These are phyloP conservation scores for Haemoproteus tartakovskyi DNA, from an alignment of 169 alveolate species.

Conservation along the genomic window DNA sequence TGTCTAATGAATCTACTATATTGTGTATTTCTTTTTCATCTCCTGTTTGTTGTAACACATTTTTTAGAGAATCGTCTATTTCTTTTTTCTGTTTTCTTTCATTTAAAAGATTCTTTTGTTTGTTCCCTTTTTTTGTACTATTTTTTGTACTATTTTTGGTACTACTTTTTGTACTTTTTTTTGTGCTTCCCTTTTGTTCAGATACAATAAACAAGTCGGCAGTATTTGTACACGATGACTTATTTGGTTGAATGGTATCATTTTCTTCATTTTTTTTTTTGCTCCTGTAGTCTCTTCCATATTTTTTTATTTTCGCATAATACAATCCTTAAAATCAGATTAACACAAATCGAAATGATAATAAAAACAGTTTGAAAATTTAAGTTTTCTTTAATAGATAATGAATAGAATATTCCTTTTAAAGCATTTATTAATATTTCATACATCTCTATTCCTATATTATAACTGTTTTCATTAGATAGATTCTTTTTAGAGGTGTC, in stretches of 20 bases:
- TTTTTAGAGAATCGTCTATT: background rate
- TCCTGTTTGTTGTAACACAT: background rate
- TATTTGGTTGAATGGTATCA: too few species aligned
- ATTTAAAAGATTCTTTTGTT: background rate
- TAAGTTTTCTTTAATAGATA: slow-evolving; percentile 2
- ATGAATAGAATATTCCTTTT: slow-evolving; percentile 20
- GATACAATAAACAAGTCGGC: too few species aligned
- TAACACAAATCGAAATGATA: slow-evolving; percentile 11
- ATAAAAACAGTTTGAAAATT: slow-evolving; percentile 15
- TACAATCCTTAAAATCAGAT: slow-evolving; percentile 33
- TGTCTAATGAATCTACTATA: too few species aligned
- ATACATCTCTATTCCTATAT: slow-evolving; percentile 6
- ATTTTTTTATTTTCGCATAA: slow-evolving; percentile 11
- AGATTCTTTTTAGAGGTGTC: background rate
- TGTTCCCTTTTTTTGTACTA: background rate
- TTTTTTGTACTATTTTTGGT: background rate
- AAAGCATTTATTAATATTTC: slow-evolving; percentile 7
- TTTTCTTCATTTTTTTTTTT: background rate
- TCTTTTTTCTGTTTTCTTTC: background rate
- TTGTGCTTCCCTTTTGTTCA: too few species aligned
- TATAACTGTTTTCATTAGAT: background rate
- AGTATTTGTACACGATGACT: too few species aligned
- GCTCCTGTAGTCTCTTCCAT: slow-evolving; percentile 1
- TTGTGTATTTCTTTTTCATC: background rate
- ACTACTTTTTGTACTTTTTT: background rate